Percentiles rank a stretch among this genome's conserved stretches.
These are phyloP conservation scores for Sclerotinia glacialis DNA, from an alignment of 2,329 filamentous ascomycete species.

Conservation along the genomic window DNA sequence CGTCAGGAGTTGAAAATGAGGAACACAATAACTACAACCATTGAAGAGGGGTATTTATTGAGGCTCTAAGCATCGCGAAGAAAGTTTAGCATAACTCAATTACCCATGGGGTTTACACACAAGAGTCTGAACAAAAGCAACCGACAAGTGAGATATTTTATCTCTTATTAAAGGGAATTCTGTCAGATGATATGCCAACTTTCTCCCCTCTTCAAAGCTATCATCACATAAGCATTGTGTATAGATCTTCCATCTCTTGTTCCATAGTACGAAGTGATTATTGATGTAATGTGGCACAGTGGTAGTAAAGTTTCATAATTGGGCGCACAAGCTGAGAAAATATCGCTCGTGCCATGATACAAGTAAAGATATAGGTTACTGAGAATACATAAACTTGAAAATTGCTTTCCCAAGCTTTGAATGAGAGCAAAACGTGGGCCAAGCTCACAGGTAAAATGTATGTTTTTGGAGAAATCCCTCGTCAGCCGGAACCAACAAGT, in stretches of 20 bases:
- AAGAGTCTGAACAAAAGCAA: not conserved
- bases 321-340: not conserved
- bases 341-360: not conserved
- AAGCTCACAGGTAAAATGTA: conserved; percentile 9
- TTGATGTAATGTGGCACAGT: not conserved
- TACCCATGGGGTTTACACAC: not conserved
- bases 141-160: not conserved
- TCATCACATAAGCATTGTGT: not conserved
- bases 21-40: not conserved
- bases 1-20: not conserved
- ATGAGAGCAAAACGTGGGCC: not conserved
- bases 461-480: not conserved
- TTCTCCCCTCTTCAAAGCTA: not conserved
- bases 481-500: not conserved
- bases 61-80: not conserved
- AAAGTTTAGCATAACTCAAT: not conserved
- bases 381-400: too few relatives aligned
- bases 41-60: not conserved
- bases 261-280: not conserved
- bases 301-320: not conserved
- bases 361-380: not conserved
- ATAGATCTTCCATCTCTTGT: not conserved
- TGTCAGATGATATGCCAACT: not conserved
- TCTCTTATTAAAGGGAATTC: not conserved
- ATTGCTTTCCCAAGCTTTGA: not conserved